phyloP scores from a whole-genome alignment of 495 filamentous ascomycete genomes.

The Trichoderma orchidacearum region DNA sequence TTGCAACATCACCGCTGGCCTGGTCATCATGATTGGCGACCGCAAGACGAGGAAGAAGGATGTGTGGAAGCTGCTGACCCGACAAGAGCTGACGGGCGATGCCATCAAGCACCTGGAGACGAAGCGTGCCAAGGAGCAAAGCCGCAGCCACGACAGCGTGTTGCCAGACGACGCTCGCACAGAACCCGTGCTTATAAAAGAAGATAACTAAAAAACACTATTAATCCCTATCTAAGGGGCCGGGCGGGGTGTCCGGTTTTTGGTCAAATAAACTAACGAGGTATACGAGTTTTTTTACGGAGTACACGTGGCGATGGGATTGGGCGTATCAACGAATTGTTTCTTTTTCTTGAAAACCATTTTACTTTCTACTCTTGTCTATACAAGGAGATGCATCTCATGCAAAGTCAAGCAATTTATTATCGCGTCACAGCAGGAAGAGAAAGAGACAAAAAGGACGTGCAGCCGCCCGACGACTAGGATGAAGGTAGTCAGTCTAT shows the following conservation, averaged over 20 bases:
- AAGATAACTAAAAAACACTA: neutral
- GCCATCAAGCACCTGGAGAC: conserved; percentile 61
- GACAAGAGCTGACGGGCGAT: conserved; percentile 58
- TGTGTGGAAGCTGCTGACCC: conserved; percentile 56
- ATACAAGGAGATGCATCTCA: no score
- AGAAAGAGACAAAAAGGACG: neutral
- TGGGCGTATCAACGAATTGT: no score
- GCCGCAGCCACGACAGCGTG: neutral
- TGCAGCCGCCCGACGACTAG: neutral
- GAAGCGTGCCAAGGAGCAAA: conserved; percentile 33
- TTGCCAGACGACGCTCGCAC: neutral
- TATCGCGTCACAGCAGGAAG: no score
- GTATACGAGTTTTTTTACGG: neutral
- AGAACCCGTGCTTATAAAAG: neutral
- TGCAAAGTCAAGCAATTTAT: no score
- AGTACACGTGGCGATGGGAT: no score
- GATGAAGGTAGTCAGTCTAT: neutral
- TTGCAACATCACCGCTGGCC: conserved; percentile 55
- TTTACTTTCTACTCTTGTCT: no score
- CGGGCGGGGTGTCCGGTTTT: neutral
- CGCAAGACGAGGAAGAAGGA: conserved; percentile 67
- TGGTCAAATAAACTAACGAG: no score
- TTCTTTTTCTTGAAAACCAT: no score
- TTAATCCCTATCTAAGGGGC: neutral
- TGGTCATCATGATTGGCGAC: conserved; percentile 62